Conservation (phyloP, 257 asterid genomes). For the Primulina tabacum region DNA sequence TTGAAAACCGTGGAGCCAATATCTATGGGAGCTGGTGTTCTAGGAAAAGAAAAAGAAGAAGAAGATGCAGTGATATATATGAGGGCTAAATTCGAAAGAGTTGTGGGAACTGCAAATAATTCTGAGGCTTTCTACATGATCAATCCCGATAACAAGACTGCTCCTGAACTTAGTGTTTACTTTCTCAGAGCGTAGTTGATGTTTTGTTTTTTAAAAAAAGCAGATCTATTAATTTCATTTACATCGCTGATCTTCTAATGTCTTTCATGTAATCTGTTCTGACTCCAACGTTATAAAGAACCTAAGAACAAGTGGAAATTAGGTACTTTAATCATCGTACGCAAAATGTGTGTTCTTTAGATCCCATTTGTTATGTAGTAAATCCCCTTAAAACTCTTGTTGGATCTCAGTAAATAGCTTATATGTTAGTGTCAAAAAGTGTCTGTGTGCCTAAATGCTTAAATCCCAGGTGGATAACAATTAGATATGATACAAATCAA, state of each 20-base stretch:
- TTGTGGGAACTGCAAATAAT: conserved; percentile 55
- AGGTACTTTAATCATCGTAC: too few species aligned
- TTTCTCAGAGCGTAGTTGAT: conserved; percentile 39
- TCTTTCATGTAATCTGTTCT: background rate
- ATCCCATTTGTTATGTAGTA: too few species aligned
- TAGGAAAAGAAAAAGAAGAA: conserved; percentile 31
- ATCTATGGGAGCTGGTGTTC: conserved; percentile 58
- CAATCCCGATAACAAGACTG: conserved; percentile 56
- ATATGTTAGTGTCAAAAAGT: too few species aligned
- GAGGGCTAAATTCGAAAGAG: conserved; percentile 65
- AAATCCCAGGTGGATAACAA: too few species aligned
- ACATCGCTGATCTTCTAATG: background rate
- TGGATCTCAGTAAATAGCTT: too few species aligned
- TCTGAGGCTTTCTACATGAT: conserved; percentile 66
- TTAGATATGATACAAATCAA: too few species aligned
- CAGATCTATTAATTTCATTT: too few species aligned
- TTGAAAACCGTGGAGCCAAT: conserved; percentile 53
- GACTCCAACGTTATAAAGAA: too few species aligned
- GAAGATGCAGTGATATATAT: conserved; percentile 49
- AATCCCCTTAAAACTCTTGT: too few species aligned
- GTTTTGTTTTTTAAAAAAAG: too few species aligned
- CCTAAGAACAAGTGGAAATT: too few species aligned
- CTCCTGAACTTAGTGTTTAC: conserved; percentile 60
- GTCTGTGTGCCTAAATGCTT: too few species aligned
- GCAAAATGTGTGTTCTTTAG: background rate